Evolutionary conservation across 306 rosid genomes (phyloP).

Genomic region (Vigna unguiculata): DNA sequence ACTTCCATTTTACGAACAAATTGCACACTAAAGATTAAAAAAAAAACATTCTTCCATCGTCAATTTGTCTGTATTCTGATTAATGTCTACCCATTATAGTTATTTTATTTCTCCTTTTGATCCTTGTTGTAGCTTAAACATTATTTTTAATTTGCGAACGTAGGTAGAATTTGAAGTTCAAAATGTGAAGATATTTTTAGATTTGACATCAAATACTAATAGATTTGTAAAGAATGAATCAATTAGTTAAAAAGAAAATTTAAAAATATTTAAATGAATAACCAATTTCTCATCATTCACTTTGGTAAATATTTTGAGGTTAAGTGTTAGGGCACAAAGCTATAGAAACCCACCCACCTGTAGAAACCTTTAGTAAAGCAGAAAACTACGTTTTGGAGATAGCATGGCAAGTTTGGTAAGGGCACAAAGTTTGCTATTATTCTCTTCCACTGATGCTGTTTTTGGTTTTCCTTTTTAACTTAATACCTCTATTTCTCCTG

Average conservation of each 20-base stretch:
- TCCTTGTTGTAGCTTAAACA: background rate
- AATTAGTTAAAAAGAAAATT: no score
- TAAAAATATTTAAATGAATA: no score
- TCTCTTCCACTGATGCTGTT: background rate
- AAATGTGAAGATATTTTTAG: constrained; percentile 24
- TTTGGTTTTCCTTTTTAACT: no score
- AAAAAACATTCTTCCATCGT: background rate
- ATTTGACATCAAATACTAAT: background rate
- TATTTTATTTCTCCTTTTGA: background rate
- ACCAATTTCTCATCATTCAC: no score
- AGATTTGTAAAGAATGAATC: no score
- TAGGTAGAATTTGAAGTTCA: background rate
- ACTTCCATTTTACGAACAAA: constrained; percentile 23
- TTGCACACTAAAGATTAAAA: constrained; percentile 10
- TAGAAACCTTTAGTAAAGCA: constrained; percentile 20
- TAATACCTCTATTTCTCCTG: no score
- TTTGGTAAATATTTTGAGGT: no score
- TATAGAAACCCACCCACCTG: constrained; percentile 29
- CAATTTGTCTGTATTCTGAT: constrained; percentile 26
- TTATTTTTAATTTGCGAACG: background rate
- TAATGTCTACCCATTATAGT: constrained; percentile 38
- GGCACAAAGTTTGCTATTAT: background rate
- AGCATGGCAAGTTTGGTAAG: constrained; percentile 24
- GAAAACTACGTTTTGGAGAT: constrained; percentile 10
- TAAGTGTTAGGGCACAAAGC: background rate